Base-by-base conservation (phyloP, 805 yeast genomes). In the Starmera dryadoides region DNA sequence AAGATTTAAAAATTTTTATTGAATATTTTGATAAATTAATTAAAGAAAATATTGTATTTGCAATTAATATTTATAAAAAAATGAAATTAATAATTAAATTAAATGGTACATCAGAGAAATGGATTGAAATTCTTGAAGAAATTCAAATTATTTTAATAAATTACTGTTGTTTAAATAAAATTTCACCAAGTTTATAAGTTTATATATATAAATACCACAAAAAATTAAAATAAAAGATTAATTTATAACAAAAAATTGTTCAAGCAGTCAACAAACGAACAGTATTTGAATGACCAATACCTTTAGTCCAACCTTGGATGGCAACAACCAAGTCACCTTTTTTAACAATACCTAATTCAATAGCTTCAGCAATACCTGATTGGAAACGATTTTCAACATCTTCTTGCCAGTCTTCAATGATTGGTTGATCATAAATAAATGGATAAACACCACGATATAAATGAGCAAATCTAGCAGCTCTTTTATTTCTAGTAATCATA, bases 371-470 rank as follows among this genome's bases (percentile, higher is more conserved):
- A 63, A 91, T 81, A 66, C 96, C 98, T 80, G 83, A 83, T 69
- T 84, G 76, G 64, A 93, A 79, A 75, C 98, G 86, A 63, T 74
- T 75, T 76, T 93, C 98, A 52, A 91, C 96, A 69, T 93, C 98
- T 62, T 81, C 81, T 65, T 86, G 86, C 98, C 98, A 93, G 77
- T 86, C 79, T 59, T 77, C 84, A 36, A 56, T 52, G 38, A 68
- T 62, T 33, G 65, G 66, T 63, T 76, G 69, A 46, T 69, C 68
- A 76, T 85, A 93, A 56, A 86, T 77, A 71, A 91, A 88, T 63
- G 98, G 98, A 73, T 89, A 93, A 50, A 93, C 98, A 69, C 98
- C 98, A 73, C 98, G 84, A 77, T 86, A 87, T 65, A 93, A 77
- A 74, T 93, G 98, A 52, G 91, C 79, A 73, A 79, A 88, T 75